Evolutionary conservation across 1,284 basidiomycete genomes (phyloP).

Genomic region (Ganoderma lucidum): DNA sequence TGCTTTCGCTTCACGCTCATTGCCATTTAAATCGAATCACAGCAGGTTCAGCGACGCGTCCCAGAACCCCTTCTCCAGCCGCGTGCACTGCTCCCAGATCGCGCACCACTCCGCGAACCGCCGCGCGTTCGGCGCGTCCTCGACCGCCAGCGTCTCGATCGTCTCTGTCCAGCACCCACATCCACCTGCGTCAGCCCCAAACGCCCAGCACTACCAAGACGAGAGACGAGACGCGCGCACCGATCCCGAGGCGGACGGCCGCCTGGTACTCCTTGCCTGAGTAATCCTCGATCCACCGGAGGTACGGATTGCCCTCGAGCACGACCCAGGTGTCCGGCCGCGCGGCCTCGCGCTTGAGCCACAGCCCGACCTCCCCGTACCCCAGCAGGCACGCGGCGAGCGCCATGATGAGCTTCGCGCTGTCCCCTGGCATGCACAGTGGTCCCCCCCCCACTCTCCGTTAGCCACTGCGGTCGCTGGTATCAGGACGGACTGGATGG

Average conservation of each 20-base stretch:
- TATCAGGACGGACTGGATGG: too few species aligned
- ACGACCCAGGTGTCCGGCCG: slow-evolving; percentile 60
- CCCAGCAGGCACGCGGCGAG: slow-evolving; percentile 90
- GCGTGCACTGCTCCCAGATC: slow-evolving; percentile 83
- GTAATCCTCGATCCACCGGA: slow-evolving; percentile 88
- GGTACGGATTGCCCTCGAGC: slow-evolving; percentile 76
- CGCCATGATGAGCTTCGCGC: slow-evolving; percentile 80
- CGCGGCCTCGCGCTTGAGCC: slow-evolving; percentile 67
- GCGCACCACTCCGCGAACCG: slow-evolving; percentile 73
- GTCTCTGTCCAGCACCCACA: slow-evolving; percentile 50
- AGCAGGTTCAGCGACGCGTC: slow-evolving; percentile 74
- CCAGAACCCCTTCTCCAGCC: slow-evolving; percentile 91
- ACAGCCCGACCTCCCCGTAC: slow-evolving; percentile 94
- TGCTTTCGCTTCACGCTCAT: neutral
- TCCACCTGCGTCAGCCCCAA: neutral
- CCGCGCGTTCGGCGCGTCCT: slow-evolving; percentile 69
- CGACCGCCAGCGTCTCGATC: slow-evolving; percentile 66
- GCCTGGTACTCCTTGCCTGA: slow-evolving; percentile 73
- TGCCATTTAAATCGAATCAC: slow-evolving; percentile 28
- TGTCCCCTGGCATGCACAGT: slow-evolving; percentile 59
- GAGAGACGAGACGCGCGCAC: slow-evolving; percentile 48
- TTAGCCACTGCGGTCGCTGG: neutral
- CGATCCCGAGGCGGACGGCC: slow-evolving; percentile 77
- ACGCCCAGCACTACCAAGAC: neutral
- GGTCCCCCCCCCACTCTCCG: neutral